Evolutionary conservation across 2,329 filamentous ascomycete genomes (phyloP).

Genomic region (Alternaria novae-zelandiae): DNA sequence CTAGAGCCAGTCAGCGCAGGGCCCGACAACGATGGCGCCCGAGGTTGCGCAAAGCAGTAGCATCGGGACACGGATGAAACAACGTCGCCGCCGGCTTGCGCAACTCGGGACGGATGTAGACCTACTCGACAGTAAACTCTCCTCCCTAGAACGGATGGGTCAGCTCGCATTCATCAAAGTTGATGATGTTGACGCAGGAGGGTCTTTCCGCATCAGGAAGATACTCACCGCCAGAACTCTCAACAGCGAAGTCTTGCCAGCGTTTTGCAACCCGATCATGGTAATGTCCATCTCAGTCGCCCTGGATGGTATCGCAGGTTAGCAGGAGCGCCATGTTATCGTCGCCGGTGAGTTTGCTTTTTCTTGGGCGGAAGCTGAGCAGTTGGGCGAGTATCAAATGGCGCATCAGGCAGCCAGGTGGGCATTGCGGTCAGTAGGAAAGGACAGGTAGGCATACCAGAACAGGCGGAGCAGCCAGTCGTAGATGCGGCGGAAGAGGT

Average conservation of each 20-base stretch:
- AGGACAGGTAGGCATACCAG: slow-evolving; percentile 69
- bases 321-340: slow-evolving; percentile 25
- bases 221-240: slow-evolving; percentile 88
- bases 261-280: slow-evolving; percentile 97
- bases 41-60: slow-evolving; percentile 39
- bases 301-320: slow-evolving; percentile 60
- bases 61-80: slow-evolving; percentile 35
- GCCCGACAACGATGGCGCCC: slow-evolving; percentile 30
- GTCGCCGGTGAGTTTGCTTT: slow-evolving; percentile 24
- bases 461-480: slow-evolving; percentile 98
- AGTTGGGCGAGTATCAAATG: slow-evolving; percentile 30
- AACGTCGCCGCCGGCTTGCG: slow-evolving; percentile 33
- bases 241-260: slow-evolving; percentile 94
- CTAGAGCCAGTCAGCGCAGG: slow-evolving; percentile 62
- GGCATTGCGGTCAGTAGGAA: slow-evolving; percentile 14
- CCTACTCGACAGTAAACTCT: slow-evolving; percentile 99
- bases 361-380: slow-evolving; percentile 21
- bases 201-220: slow-evolving; percentile 42
- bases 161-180: slow-evolving; percentile 29
- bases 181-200: slow-evolving; percentile 31
- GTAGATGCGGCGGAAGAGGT: slow-evolving; percentile 92
- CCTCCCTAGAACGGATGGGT: slow-evolving; percentile 71
- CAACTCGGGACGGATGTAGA: slow-evolving; percentile 41
- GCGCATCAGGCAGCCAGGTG: slow-evolving; percentile 36
- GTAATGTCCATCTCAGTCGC: slow-evolving; percentile 99